phyloP scores from a whole-genome alignment of 805 yeast species.

The Ogataea zsoltii region DNA sequence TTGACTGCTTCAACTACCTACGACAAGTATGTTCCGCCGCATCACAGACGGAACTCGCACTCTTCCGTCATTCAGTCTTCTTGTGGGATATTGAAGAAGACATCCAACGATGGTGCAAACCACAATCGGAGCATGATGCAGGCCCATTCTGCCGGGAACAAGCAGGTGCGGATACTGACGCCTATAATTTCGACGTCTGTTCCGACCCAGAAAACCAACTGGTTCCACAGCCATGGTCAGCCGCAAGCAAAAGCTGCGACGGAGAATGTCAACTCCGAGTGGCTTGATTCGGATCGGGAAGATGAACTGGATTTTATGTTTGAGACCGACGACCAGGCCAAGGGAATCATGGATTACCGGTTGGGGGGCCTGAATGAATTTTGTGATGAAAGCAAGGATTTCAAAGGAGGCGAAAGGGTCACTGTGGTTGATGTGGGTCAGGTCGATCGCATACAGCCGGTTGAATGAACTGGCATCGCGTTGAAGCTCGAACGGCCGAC shows the following conservation, averaged over 20 bases:
- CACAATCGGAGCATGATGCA: constrained; percentile 4
- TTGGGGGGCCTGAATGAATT: neutral
- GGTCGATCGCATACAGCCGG: no score
- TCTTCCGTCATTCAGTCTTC: constrained; percentile 24
- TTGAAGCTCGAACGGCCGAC: no score
- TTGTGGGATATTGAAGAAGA: constrained; percentile 21
- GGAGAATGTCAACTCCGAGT: constrained; percentile 6
- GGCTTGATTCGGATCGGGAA: constrained; percentile 9
- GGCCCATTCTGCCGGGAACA: constrained; percentile 15
- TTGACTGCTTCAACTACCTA: constrained; percentile 18
- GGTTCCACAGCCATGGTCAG: constrained; percentile 28
- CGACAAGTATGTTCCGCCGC: constrained; percentile 52
- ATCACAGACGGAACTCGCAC: constrained; percentile 46
- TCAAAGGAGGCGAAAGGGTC: constrained; percentile 3
- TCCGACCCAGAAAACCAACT: constrained; percentile 35
- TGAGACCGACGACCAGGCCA: constrained; percentile 16
- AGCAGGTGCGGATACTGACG: constrained; percentile 23
- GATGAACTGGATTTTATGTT: constrained; percentile 21
- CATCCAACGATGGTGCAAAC: constrained; percentile 12
- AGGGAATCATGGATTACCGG: constrained; percentile 5
- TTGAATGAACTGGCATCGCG: no score
- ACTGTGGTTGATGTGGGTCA: constrained; percentile 8
- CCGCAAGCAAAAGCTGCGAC: neutral
- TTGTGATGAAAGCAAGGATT: neutral
- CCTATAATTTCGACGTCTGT: constrained; percentile 37